Percentiles rank a stretch among this genome's conserved stretches.
Conservation (phyloP, 805 yeast species). For the Saturnispora mendoncae region DNA sequence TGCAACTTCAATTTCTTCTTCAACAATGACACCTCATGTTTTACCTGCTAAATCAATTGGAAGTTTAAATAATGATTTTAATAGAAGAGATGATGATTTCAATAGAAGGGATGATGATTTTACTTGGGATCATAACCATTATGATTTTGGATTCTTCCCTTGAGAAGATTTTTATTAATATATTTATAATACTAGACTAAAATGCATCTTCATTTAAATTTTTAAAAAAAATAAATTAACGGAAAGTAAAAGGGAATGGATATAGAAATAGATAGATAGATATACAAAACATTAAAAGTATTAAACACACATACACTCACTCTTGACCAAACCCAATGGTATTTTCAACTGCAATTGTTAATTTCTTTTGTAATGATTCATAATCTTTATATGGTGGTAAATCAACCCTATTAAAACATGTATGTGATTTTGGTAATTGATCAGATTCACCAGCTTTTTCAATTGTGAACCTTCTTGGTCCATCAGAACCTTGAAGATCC, state of each 20-base stretch:
- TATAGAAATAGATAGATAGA: too few relatives aligned
- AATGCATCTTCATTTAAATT: background rate
- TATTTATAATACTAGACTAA: background rate
- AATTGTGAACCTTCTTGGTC: slow-evolving; percentile 97
- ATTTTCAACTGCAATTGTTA: slow-evolving; percentile 95
- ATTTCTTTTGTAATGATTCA: slow-evolving; percentile 78
- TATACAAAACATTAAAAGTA: background rate
- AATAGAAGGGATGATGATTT: slow-evolving; percentile 1
- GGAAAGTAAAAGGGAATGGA: too few relatives aligned
- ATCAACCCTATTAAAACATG: slow-evolving; percentile 98
- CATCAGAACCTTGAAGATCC: slow-evolving; percentile 97
- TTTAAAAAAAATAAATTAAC: background rate
- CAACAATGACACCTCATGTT: background rate
- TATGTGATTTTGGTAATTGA: slow-evolving; percentile 94
- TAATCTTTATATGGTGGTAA: slow-evolving; percentile 86
- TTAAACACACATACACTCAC: slow-evolving; percentile 27
- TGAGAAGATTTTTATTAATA: background rate
- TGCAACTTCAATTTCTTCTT: background rate
- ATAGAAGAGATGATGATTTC: background rate
- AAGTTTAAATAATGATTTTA: background rate
- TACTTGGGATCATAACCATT: background rate
- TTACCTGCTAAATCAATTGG: background rate
- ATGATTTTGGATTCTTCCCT: slow-evolving; percentile 8
- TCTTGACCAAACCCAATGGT: slow-evolving; percentile 99
- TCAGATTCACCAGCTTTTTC: slow-evolving; percentile 94